phyloP scores from a whole-genome alignment of 352 stramenopile genomes.

The Phytophthora podocarpi region DNA sequence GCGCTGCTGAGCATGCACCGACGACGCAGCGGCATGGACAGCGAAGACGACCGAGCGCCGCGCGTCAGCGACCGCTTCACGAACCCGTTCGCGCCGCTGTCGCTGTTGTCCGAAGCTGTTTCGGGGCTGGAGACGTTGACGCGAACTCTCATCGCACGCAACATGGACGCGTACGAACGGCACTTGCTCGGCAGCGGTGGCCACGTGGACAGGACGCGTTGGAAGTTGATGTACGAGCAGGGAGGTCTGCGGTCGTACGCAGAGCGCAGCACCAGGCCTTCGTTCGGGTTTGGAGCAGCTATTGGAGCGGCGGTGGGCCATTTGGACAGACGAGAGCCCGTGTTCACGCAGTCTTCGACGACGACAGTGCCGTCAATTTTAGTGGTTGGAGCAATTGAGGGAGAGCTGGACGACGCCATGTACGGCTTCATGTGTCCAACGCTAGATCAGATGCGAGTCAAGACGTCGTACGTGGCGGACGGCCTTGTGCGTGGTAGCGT shows the following conservation, averaged over 20 bases:
- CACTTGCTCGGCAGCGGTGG: constrained; percentile 8
- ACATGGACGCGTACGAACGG: constrained; percentile 42
- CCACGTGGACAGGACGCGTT: constrained; percentile 30
- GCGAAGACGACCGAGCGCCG: background rate
- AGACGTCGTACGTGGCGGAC: constrained; percentile 50
- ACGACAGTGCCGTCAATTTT: constrained; percentile 24
- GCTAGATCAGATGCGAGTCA: constrained; percentile 44
- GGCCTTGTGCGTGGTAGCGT: constrained; percentile 41
- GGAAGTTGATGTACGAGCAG: constrained; percentile 42
- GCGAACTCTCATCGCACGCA: constrained; percentile 33
- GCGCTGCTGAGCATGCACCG: constrained; percentile 13
- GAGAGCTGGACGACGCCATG: constrained; percentile 47
- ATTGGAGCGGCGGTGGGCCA: constrained; percentile 16
- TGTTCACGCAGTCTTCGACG: constrained; percentile 13
- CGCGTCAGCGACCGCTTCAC: constrained; percentile 31
- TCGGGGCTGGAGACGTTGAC: constrained; percentile 32
- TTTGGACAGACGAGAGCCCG: constrained; percentile 13
- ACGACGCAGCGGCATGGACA: background rate
- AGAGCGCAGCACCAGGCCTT: constrained; percentile 20
- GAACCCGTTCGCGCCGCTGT: constrained; percentile 42
- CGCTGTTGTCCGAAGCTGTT: constrained; percentile 27
- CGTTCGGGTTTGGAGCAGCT: constrained; percentile 9
- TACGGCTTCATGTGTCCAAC: constrained; percentile 37
- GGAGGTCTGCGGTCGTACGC: constrained; percentile 35
- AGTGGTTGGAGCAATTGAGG: constrained; percentile 39